Evolutionary conservation across 2,329 filamentous ascomycete species (phyloP).

Genomic region (Fusarium nisikadoi): DNA sequence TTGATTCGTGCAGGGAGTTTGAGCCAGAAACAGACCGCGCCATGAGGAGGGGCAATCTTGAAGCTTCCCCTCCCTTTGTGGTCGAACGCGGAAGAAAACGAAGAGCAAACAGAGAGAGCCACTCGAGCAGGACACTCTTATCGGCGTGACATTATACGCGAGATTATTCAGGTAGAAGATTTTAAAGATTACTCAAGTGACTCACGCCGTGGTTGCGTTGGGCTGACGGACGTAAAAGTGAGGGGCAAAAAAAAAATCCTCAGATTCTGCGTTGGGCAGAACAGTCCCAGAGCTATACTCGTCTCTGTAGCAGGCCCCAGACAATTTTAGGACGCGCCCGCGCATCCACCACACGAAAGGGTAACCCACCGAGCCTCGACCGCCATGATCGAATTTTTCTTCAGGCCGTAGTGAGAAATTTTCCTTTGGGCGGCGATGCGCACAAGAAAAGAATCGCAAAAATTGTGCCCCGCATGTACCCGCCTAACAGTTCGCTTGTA

Average conservation of each 20-base stretch:
- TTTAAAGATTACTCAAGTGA: slow-evolving; percentile 24
- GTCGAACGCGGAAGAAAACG: slow-evolving; percentile 11
- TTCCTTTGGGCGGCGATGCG: slow-evolving; percentile 34
- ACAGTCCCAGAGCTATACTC: slow-evolving; percentile 19
- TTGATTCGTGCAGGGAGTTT: slow-evolving; percentile 42
- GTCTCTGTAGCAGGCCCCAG: slow-evolving; percentile 21
- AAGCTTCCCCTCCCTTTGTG: slow-evolving; percentile 37
- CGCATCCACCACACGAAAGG: slow-evolving; percentile 33
- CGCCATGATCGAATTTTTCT: slow-evolving; percentile 39
- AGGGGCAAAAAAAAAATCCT: slow-evolving; percentile 38
- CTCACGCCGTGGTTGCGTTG: slow-evolving; percentile 44
- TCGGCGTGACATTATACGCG: slow-evolving; percentile 1
- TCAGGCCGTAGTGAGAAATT: slow-evolving; percentile 43
- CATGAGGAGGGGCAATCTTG: slow-evolving; percentile 41
- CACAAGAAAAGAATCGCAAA: slow-evolving; percentile 27
- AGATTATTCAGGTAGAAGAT: not conserved
- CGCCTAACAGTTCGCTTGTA: slow-evolving; percentile 47
- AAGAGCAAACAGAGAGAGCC: not conserved
- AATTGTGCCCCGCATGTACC: slow-evolving; percentile 41
- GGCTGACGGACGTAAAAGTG: slow-evolving; percentile 39
- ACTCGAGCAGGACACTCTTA: not conserved
- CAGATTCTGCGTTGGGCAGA: slow-evolving; percentile 43
- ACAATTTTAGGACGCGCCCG: slow-evolving; percentile 24
- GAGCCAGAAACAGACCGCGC: slow-evolving; percentile 38
- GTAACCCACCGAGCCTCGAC: slow-evolving; percentile 38